A percentile compares a stretch with the other conserved stretches of the same genome.
phyloP scores from a whole-genome alignment of 2,329 filamentous ascomycete species.

The Grosmannia clavigera region DNA sequence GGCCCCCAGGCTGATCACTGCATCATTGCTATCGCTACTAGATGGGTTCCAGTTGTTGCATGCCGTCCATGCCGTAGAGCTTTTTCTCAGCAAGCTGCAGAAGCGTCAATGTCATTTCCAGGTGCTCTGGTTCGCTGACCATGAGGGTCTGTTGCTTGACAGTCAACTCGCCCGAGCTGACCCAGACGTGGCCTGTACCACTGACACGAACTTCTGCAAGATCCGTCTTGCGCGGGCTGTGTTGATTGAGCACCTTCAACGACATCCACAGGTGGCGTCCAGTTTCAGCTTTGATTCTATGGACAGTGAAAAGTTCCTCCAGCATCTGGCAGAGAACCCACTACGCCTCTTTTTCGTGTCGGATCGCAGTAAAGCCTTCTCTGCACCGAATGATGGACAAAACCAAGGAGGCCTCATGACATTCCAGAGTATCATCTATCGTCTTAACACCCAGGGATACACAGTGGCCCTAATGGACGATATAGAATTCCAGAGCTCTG shows the following conservation, averaged over 20 bases:
- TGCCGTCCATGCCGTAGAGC: slow-evolving; percentile 56
- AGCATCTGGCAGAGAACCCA: slow-evolving; percentile 40
- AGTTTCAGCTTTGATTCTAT: slow-evolving; percentile 29
- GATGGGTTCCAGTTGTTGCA: slow-evolving; percentile 60
- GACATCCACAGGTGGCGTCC: slow-evolving; percentile 7
- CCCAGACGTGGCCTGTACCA: slow-evolving; percentile 11
- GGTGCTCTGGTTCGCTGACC: slow-evolving; percentile 52
- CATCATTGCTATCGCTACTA: slow-evolving; percentile 11
- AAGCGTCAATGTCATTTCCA: slow-evolving; percentile 59
- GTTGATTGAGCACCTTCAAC: slow-evolving; percentile 50
- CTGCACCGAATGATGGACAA: too few species aligned
- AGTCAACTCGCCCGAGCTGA: too few species aligned
- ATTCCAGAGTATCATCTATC: slow-evolving; percentile 36
- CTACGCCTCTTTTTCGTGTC: slow-evolving; percentile 59
- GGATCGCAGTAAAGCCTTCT: slow-evolving; percentile 23
- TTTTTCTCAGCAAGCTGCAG: slow-evolving; percentile 46
- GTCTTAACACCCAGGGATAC: slow-evolving; percentile 41
- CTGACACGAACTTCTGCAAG: slow-evolving; percentile 23
- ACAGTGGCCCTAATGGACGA: slow-evolving; percentile 53
- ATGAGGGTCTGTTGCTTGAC: slow-evolving; percentile 27
- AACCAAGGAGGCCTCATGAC: too few species aligned
- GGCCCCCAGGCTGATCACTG: too few species aligned
- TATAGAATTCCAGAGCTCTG: slow-evolving; percentile 51
- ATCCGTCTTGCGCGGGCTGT: slow-evolving; percentile 50
- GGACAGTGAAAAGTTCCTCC: slow-evolving; percentile 34